Conservation (phyloP, 345 rosid genomes). For the Syzygium grande region DNA sequence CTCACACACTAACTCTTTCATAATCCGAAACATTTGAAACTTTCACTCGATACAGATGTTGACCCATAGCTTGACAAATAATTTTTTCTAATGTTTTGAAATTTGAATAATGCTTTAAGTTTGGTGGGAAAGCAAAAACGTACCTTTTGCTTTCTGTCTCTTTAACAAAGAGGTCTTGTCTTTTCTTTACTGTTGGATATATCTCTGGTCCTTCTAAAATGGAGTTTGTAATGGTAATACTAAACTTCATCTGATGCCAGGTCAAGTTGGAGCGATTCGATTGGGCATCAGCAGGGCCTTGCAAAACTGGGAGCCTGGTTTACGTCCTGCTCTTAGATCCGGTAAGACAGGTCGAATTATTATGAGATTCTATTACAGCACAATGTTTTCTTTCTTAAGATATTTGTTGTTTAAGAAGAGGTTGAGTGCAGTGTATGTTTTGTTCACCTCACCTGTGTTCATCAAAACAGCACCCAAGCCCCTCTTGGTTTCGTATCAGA, state of each 20-base stretch:
- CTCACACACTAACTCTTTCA: not conserved
- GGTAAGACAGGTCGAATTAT: slow-evolving; percentile 25
- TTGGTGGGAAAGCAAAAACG: not conserved
- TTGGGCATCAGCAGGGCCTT: slow-evolving; percentile 88
- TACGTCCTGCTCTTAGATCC: slow-evolving; percentile 71
- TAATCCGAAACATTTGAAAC: not conserved
- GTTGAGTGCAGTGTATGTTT: not conserved
- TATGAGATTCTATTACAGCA: not conserved
- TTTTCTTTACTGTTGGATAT: not conserved
- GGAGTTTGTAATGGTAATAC: not conserved
- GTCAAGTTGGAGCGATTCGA: slow-evolving; percentile 94
- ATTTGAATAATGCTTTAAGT: not conserved
- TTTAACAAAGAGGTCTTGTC: not conserved
- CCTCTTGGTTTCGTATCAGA: not conserved
- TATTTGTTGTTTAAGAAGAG: not conserved
- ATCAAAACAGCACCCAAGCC: not conserved
- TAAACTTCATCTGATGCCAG: slow-evolving; percentile 24
- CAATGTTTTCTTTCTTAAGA: not conserved
- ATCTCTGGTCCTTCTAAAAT: not conserved
- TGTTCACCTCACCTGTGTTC: not conserved
- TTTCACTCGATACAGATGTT: not conserved
- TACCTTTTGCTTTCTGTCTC: not conserved
- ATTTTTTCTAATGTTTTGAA: no score
- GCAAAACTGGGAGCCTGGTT: slow-evolving; percentile 93
- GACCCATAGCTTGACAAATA: not conserved